These are phyloP conservation scores for Leishmania tropica DNA, from an alignment of 208 protist genomes.

Conservation along the genomic window DNA sequence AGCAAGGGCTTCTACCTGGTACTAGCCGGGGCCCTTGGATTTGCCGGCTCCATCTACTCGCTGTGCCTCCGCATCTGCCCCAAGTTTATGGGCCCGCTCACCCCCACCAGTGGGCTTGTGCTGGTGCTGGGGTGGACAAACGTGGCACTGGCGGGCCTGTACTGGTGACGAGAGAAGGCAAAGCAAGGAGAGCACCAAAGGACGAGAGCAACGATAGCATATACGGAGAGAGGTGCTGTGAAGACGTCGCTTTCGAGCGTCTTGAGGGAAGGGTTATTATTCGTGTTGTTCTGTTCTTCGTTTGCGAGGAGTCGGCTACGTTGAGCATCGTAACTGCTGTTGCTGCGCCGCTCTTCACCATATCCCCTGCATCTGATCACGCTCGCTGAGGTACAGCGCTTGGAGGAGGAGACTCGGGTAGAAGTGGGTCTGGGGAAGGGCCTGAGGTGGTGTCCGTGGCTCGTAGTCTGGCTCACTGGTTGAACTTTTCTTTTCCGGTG, in stretches of 20 bases:
- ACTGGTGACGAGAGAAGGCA: constrained; percentile 24
- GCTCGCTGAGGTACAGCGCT: neutral
- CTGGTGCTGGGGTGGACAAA: constrained; percentile 71
- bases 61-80: constrained; percentile 48
- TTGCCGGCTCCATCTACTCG: constrained; percentile 74
- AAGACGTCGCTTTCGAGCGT: neutral
- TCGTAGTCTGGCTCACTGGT: neutral
- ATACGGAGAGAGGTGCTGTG: neutral
- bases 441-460: neutral
- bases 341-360: neutral
- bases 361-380: neutral
- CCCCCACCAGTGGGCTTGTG: constrained; percentile 65
- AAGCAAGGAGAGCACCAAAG: neutral
- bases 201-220: neutral
- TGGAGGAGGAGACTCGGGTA: neutral
- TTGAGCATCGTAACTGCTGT: neutral
- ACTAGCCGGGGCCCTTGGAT: constrained; percentile 49
- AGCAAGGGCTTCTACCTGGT: constrained; percentile 59
- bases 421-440: neutral
- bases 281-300: neutral
- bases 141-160: constrained; percentile 55
- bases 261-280: neutral
- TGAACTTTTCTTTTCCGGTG: neutral
- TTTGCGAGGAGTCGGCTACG: neutral
- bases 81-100: constrained; percentile 61